Evolutionary conservation across 306 rosid species (phyloP).

Genomic region (Vigna reflexopilosa): DNA sequence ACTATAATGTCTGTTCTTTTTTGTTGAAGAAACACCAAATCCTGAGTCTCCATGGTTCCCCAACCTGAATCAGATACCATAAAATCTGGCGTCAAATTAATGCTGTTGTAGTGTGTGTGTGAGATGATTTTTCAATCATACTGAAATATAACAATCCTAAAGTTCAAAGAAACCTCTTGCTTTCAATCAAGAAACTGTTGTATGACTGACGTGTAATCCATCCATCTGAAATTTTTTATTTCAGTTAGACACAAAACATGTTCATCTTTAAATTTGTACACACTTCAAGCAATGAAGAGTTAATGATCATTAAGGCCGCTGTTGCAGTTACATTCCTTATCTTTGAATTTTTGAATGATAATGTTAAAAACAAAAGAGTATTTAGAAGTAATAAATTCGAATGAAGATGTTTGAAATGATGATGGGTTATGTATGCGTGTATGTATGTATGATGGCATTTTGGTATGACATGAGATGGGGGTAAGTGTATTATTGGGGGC

Average conservation of each 20-base stretch:
- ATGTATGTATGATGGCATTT: too few species aligned
- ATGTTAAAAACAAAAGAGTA: too few species aligned
- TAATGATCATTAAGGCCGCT: background rate
- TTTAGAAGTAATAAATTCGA: too few species aligned
- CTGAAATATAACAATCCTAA: too few species aligned
- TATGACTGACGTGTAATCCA: background rate
- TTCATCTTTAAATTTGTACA: background rate
- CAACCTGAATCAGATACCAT: background rate
- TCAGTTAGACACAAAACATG: background rate
- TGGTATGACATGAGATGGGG: background rate
- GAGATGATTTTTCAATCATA: too few species aligned
- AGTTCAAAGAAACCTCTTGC: background rate
- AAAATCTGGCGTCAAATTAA: slow-evolving; percentile 13
- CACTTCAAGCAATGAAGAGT: too few species aligned
- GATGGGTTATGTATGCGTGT: too few species aligned
- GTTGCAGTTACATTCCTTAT: background rate
- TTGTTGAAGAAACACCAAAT: background rate
- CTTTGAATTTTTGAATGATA: too few species aligned
- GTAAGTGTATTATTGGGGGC: slow-evolving; percentile 33
- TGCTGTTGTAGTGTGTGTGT: too few species aligned
- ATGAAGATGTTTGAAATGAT: too few species aligned
- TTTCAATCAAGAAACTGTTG: too few species aligned
- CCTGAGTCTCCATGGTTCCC: too few species aligned
- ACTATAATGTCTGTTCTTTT: slow-evolving; percentile 18
- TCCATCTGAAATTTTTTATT: background rate